Conservation (phyloP, 805 yeast species). For the Kazachstania bromeliacearum region DNA sequence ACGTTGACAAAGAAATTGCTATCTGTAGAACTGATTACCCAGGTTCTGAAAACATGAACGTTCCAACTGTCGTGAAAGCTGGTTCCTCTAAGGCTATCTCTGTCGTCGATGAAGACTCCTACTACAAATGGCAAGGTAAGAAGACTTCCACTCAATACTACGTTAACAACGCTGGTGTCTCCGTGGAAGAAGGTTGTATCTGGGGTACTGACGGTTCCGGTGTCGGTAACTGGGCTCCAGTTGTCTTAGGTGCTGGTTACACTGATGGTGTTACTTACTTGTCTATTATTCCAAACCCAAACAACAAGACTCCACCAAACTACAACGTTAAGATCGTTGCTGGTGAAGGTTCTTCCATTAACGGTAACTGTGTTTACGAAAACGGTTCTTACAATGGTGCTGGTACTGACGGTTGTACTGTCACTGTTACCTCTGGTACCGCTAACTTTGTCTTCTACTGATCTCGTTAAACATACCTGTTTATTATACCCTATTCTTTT, state of each 20-base stretch:
- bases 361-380: slow-evolving; percentile 71
- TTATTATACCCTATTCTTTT: neutral
- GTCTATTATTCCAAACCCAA: slow-evolving; percentile 71
- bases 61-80: slow-evolving; percentile 55
- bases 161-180: slow-evolving; percentile 69
- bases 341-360: slow-evolving; percentile 46
- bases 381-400: slow-evolving; percentile 63
- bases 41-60: slow-evolving; percentile 72
- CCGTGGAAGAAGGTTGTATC: slow-evolving; percentile 57
- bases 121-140: slow-evolving; percentile 55
- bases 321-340: slow-evolving; percentile 66
- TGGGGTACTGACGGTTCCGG: slow-evolving; percentile 56
- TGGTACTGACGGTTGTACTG: slow-evolving; percentile 74
- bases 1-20: slow-evolving; percentile 45
- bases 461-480: slow-evolving; percentile 1
- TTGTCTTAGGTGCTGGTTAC: slow-evolving; percentile 69
- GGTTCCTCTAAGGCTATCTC: slow-evolving; percentile 39
- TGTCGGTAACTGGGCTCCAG: slow-evolving; percentile 75
- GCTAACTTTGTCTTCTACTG: slow-evolving; percentile 53
- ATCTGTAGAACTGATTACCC: slow-evolving; percentile 75
- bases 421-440: slow-evolving; percentile 48
- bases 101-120: slow-evolving; percentile 50
- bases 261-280: slow-evolving; percentile 52
- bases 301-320: slow-evolving; percentile 47
- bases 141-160: slow-evolving; percentile 64